Evolutionary conservation across 2,329 filamentous ascomycete species (phyloP), one percentile per base, ranked within the genome.

Genomic region (Neopestalotiopsis rosae): DNA sequence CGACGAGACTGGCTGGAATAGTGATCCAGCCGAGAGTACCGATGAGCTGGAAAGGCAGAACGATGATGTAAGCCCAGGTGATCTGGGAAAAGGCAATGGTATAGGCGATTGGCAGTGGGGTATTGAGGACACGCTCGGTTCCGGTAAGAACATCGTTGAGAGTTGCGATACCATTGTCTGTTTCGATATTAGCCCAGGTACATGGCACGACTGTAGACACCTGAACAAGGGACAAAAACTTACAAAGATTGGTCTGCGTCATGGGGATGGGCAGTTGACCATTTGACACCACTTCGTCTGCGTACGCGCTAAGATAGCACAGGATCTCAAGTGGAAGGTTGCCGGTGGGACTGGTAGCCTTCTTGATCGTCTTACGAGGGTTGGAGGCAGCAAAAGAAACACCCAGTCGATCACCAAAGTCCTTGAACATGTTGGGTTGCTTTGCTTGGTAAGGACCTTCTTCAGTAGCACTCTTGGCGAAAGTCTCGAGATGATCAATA

Each of bases 291-390:
- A 90, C 81, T 65, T 85, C 84, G 72, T 94, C 90, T 40, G 93
- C 80, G 71, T 92, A 92, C 30, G 89, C 81, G 24, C 88, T 88
- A 4, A 96, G 80, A 77, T 95, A 91, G 76, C 87, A 91, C 38
- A 96, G 84, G 66, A 96, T 92, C 78, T 97, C 94, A 9, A 95
- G 84, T 0, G 94, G 94, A n/a, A 95, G 85, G 78, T 97, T 95
- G 67, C 94, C 94, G 13, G 95, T 85, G 1, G 93, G 92, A 73
- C 87, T 88, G 71, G 88, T 87, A 14, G 92, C 88, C 58, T 88
- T 87, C 85, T 96, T 96, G 79, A 96, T 85, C 61, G 88, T 81
- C 82, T 94, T 94, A 68, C 92, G 87, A 0, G 94, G 94, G 80
- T 96, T 96, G 66, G 90, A 92, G 69, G 89, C 86, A 5, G 93